Base-by-base conservation (phyloP, 257 asterid species). In the Ilex aquifolium region DNA sequence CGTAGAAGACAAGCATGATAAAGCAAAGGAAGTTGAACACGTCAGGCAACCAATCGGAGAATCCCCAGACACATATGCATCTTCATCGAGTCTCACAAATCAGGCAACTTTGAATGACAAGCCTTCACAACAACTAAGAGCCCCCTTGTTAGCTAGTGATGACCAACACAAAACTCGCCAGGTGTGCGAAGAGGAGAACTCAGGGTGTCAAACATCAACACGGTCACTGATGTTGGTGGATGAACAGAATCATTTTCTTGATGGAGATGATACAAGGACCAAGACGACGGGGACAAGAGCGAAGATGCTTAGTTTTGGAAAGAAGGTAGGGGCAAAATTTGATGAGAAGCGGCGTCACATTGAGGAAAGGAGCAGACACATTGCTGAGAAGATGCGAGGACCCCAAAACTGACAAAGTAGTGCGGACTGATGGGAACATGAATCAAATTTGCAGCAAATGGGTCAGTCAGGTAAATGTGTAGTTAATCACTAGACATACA, bases 291-390 rank as follows among this genome's bases (percentile, higher is more conserved):
- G 93, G 14, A 65, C 95, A 5, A 79, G 64, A 76, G 95, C 87
- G 58, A 80, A 87, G 55, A 77, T 92, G 93, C 86, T 78, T 57
- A 93, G 95, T 60, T 74, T 92, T 62, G 80, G 97, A 71, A 89
- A 89, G 86, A 89, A 84, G 74, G 77, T 89, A 88, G 97, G 95
- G 31, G 97, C 83, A 64, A 92, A 89, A 72, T 79, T 92, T 15
- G 98, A 86, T 79, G 93, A 85, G 50, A 89, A 80, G 85, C 77
- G 95, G 82, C 90, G 90, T 12, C 73, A 82, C 78, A 65, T 88
- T 39, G 98, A 88, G 74, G 98, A 86, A 79, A 86, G 69, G 69
- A 85, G 98, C 56, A 82, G 88, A 62, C 71, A 73, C 74, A 76
- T 92, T 27, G 93, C 89, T 14, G 95, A 87, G 75, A 84, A 77